Base-by-base conservation (phyloP, 1,284 basidiomycete species). In the Tremellales sp. region DNA sequence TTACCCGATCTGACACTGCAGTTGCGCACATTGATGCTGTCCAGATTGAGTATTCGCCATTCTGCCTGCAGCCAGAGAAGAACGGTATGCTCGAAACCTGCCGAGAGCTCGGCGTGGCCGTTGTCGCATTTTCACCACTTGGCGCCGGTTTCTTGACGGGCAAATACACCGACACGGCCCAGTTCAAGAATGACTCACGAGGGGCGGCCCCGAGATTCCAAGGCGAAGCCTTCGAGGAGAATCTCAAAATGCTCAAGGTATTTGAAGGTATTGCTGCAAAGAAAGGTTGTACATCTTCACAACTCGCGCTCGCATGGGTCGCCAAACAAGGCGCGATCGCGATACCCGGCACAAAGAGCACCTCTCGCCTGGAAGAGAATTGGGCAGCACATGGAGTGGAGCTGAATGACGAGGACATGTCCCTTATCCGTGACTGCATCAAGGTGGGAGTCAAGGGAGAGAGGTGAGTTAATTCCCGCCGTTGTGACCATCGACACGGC, bases 301-400 rank as follows among this genome's bases (percentile, higher is more conserved):
- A 84, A 63, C 71, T 85, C 10, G 74, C 76, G 33, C 74, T 85
- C 26, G 81, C 83, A 0, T 85, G 82, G 81, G 17, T 48, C 23
- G 19, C 19, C 4, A 58, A 60, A 0, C 72, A 75, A 48, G 72
- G 71, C 1, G 65, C 65, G 1, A 68, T 75, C 39, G 67, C 75
- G 6, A 76, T 76, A 37, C 74, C 73, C 0, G 73, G 73, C 0
- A 73, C 73, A 4, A 70, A 61, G 55, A 60, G 51, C 6, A 46
- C 43, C 2, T 48, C 42, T 8, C 51, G 67, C 7, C 48, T 73
- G 19, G 61, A 67, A 33, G 74, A 75, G 57, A 75, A 75, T 50
- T 67, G 57, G 40, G 60, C 46, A 1, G 65, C 67, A 3, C 43
- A 52, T 0, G 47, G n/a, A n/a, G n/a, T n/a, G n/a, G n/a, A n/a